Conservation (phyloP, 768 basidiomycete genomes). For the Pholiota microspora region DNA sequence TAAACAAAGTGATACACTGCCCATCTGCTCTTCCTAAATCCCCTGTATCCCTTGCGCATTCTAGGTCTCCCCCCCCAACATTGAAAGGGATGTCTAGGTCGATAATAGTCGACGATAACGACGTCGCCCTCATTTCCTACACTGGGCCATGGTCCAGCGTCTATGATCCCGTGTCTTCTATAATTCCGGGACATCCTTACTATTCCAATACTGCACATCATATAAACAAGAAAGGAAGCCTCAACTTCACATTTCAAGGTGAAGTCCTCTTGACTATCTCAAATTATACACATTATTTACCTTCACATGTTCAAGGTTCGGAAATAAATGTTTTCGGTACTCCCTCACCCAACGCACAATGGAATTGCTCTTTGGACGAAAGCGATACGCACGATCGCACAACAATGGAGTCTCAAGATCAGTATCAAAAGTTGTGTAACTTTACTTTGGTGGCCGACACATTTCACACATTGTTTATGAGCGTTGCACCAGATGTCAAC, state of each 20-base stretch:
- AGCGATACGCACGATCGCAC: background rate
- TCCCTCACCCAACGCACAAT: background rate
- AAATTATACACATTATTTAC: background rate
- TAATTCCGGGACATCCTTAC: background rate
- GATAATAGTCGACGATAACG: background rate
- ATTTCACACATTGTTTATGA: background rate
- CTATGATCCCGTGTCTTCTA: background rate
- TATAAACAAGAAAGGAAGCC: background rate
- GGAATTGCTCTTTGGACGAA: background rate
- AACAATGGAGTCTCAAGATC: background rate
- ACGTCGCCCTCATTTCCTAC: background rate
- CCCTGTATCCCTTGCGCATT: no score
- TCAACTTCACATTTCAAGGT: background rate
- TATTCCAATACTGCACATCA: background rate
- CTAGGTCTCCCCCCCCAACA: no score
- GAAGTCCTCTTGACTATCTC: background rate
- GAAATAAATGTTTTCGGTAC: background rate
- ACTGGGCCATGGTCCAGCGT: background rate
- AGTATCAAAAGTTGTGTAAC: background rate
- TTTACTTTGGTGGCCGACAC: no score
- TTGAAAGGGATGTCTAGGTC: background rate
- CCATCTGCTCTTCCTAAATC: no score
- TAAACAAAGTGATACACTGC: no score
- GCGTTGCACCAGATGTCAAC: background rate
- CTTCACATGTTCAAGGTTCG: background rate